Conservation (phyloP, 2,329 filamentous ascomycete species). For the Cladosporium sp. region DNA sequence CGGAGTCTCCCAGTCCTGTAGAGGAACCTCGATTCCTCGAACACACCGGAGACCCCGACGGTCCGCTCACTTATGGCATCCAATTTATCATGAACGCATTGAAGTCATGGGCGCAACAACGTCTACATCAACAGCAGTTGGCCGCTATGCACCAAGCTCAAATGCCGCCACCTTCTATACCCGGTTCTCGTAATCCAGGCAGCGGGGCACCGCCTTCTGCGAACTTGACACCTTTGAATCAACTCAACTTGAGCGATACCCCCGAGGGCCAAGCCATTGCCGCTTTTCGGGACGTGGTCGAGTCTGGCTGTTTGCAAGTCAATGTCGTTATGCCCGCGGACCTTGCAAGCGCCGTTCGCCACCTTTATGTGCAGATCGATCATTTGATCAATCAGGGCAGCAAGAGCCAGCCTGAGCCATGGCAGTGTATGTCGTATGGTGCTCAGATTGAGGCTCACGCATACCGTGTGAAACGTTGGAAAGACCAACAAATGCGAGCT, state of each 20-base stretch:
- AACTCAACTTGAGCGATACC: slow-evolving; percentile 18
- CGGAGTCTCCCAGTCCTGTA: not conserved
- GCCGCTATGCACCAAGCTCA: slow-evolving; percentile 17
- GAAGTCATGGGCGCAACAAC: slow-evolving; percentile 30
- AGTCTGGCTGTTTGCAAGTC: slow-evolving; percentile 27
- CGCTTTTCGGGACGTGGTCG: slow-evolving; percentile 28
- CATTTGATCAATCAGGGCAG: slow-evolving; percentile 29
- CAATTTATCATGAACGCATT: slow-evolving; percentile 32
- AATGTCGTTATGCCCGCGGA: slow-evolving; percentile 20
- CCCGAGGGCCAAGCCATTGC: slow-evolving; percentile 28
- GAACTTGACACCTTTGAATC: not conserved
- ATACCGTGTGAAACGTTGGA: slow-evolving; percentile 21
- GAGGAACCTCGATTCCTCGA: slow-evolving; percentile 14
- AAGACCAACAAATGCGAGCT: slow-evolving; percentile 19
- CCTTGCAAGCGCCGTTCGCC: slow-evolving; percentile 24
- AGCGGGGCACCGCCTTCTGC: no score
- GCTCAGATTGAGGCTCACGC: slow-evolving; percentile 28
- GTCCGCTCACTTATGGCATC: slow-evolving; percentile 27
- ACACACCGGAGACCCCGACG: slow-evolving; percentile 21
- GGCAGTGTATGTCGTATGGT: slow-evolving; percentile 29
- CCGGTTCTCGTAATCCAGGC: no score
- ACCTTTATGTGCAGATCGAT: slow-evolving; percentile 31
- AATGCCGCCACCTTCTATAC: not conserved
- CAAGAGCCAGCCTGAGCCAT: slow-evolving; percentile 18
- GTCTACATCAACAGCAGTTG: slow-evolving; percentile 20